phyloP scores from a whole-genome alignment of 768 basidiomycete species.

The Leccinum rimulosum region DNA sequence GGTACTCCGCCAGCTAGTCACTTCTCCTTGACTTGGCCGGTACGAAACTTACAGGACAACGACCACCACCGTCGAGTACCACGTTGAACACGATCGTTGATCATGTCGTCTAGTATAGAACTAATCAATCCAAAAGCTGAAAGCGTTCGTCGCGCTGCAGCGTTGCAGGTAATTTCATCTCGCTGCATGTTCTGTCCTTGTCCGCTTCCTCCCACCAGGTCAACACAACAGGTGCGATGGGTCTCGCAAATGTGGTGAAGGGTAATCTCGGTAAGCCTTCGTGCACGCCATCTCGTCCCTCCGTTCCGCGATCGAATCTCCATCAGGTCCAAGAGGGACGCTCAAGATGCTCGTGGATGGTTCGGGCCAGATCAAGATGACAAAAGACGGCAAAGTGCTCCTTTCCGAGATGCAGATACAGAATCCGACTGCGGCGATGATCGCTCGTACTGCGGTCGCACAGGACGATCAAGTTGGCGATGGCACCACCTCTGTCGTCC shows the following conservation, averaged over 20 bases:
- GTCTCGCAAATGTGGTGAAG: slow-evolving; percentile 95
- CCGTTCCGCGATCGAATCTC: slow-evolving; percentile 25
- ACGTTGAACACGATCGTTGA: slow-evolving; percentile 22
- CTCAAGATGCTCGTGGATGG: slow-evolving; percentile 99
- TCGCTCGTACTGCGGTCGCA: slow-evolving; percentile 96
- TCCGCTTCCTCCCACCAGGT: slow-evolving; percentile 50
- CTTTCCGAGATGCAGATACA: slow-evolving; percentile 99
- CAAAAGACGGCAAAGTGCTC: slow-evolving; percentile 98
- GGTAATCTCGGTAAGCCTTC: slow-evolving; percentile 81
- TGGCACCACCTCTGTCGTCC: slow-evolving; percentile 95
- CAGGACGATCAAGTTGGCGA: slow-evolving; percentile 99
- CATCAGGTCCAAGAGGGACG: slow-evolving; percentile 88
- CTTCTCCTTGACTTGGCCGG: not conserved
- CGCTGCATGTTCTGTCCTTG: slow-evolving; percentile 16
- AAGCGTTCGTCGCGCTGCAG: slow-evolving; percentile 85
- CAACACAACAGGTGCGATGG: slow-evolving; percentile 92
- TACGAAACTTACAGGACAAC: slow-evolving; percentile 7
- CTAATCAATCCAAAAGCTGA: slow-evolving; percentile 97
- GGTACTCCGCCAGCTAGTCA: slow-evolving; percentile 27
- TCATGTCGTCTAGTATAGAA: slow-evolving; percentile 80
- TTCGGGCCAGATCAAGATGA: slow-evolving; percentile 98
- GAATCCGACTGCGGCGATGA: slow-evolving; percentile 99
- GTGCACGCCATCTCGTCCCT: slow-evolving; percentile 13
- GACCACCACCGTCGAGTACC: slow-evolving; percentile 17
- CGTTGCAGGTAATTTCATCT: slow-evolving; percentile 68